Evolutionary conservation across 75 land plant species (phyloP).

Genomic region (Azolla pinnata): DNA sequence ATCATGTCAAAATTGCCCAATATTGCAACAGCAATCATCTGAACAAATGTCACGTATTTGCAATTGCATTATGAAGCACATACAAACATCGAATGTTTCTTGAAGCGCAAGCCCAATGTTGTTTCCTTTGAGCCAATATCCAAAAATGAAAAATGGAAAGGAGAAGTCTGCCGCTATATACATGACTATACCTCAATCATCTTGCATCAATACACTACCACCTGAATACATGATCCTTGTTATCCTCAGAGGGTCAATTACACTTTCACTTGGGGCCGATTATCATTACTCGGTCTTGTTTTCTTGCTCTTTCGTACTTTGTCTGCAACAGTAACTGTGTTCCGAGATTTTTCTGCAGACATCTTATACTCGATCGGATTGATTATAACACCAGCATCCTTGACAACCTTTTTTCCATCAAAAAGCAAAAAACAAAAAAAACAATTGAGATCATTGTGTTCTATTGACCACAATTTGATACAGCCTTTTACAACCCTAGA

Average conservation of each 20-base stretch:
- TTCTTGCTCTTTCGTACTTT: neutral
- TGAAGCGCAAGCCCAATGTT: neutral
- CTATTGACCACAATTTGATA: neutral
- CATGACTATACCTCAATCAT: neutral
- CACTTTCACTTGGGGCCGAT: neutral
- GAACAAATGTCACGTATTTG: too few relatives aligned
- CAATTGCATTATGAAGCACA: too few relatives aligned
- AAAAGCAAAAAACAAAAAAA: constrained; percentile 3
- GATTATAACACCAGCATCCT: constrained; percentile 53
- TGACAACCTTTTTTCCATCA: constrained; percentile 45
- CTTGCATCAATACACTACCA: neutral
- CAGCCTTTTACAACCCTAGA: neutral
- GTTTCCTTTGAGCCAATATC: too few relatives aligned
- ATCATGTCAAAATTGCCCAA: too few relatives aligned
- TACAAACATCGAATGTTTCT: neutral
- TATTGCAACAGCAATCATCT: too few relatives aligned
- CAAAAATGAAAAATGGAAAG: too few relatives aligned
- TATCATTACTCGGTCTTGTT: neutral
- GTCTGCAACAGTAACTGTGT: constrained; percentile 1
- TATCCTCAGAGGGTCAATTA: neutral
- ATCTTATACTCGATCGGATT: constrained; percentile 49
- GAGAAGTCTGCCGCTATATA: too few relatives aligned
- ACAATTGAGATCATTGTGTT: neutral
- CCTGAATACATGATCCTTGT: neutral
- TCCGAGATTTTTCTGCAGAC: neutral